phyloP scores from a whole-genome alignment of 805 yeast species.

The Hanseniaspora osmophila region DNA sequence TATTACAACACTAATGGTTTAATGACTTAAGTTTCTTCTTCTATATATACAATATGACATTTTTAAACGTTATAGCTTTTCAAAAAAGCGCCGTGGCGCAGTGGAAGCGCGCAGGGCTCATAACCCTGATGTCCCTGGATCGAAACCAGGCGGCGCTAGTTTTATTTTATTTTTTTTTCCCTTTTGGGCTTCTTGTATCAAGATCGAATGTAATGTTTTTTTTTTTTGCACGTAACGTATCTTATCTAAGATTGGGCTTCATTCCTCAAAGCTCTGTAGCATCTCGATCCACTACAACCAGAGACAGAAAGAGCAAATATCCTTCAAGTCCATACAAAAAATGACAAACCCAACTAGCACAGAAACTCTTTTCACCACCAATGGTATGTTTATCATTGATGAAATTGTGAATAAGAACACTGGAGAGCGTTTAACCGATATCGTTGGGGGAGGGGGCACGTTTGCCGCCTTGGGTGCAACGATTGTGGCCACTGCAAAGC shows the following conservation, averaged over 20 bases:
- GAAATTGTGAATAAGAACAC: conserved; percentile 42
- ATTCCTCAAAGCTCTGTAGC: neutral
- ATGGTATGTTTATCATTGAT: conserved; percentile 87
- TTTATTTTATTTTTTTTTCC: conserved; percentile 18
- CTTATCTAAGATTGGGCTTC: no score
- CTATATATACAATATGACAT: neutral
- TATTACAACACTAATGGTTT: no score
- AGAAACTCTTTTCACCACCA: conserved; percentile 35
- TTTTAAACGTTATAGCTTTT: neutral
- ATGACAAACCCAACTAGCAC: neutral
- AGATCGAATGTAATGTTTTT: neutral
- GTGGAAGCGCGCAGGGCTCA: conserved; percentile 99
- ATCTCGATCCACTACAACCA: neutral
- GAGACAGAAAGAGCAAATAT: no score
- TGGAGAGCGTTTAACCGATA: conserved; percentile 27
- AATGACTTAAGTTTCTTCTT: no score
- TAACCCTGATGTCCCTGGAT: conserved; percentile 96
- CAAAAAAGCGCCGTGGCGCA: conserved; percentile 81
- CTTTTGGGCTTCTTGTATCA: conserved; percentile 5
- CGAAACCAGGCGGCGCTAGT: conserved; percentile 90
- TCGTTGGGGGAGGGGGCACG: conserved; percentile 86
- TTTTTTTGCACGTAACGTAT: no score
- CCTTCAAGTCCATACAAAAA: neutral
- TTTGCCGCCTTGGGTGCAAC: conserved; percentile 62
- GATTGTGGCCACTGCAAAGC: conserved; percentile 1